phyloP scores from a whole-genome alignment of 2,329 filamentous ascomycete species.

The Esteya vermicola region DNA sequence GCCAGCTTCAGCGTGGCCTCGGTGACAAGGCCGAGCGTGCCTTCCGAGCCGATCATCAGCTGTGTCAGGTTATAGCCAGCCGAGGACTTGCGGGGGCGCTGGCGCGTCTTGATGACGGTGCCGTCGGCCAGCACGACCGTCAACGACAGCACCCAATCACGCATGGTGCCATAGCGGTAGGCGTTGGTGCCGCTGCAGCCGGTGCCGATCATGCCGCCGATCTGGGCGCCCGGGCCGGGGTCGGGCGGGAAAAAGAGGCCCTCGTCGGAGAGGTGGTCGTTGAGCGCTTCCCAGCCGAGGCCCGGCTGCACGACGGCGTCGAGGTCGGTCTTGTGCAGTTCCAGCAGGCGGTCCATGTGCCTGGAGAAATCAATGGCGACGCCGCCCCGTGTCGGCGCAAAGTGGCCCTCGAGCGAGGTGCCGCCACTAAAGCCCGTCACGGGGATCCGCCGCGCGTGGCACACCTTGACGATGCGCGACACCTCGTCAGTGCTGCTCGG shows the following conservation, averaged over 20 bases:
- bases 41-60: slow-evolving; percentile 82
- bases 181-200: slow-evolving; percentile 69
- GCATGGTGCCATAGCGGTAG: slow-evolving; percentile 88
- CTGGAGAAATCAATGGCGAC: slow-evolving; percentile 68
- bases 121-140: slow-evolving; percentile 86
- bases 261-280: slow-evolving; percentile 58
- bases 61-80: slow-evolving; percentile 86
- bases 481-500: slow-evolving; percentile 71
- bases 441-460: slow-evolving; percentile 65
- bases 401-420: slow-evolving; percentile 82
- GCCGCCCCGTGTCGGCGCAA: slow-evolving; percentile 66
- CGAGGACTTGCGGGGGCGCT: slow-evolving; percentile 76
- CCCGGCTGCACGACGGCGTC: slow-evolving; percentile 69
- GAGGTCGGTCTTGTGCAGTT: slow-evolving; percentile 62
- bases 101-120: slow-evolving; percentile 77
- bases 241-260: slow-evolving; percentile 87
- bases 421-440: slow-evolving; percentile 81
- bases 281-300: slow-evolving; percentile 75
- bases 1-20: slow-evolving; percentile 83
- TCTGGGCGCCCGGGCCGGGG: slow-evolving; percentile 81
- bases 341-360: slow-evolving; percentile 69
- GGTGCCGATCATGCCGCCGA: slow-evolving; percentile 76
- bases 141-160: slow-evolving; percentile 78
- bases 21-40: slow-evolving; percentile 79
- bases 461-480: slow-evolving; percentile 76